phyloP scores from a whole-genome alignment of 768 basidiomycete genomes.

The Porpolomopsis calyptriformis region DNA sequence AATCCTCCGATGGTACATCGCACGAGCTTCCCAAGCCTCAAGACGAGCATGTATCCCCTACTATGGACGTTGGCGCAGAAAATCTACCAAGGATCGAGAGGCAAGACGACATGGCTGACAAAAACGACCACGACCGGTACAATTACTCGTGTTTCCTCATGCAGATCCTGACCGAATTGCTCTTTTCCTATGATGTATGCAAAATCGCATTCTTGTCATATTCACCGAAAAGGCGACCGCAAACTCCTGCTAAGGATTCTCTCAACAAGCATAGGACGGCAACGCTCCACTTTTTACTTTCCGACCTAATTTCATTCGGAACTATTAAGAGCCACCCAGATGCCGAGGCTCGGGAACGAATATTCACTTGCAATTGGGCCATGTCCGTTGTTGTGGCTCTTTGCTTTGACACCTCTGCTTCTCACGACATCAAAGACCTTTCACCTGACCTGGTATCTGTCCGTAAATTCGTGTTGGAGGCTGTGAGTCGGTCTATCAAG shows the following conservation, averaged over 20 bases:
- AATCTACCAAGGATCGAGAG: slow-evolving; percentile 7
- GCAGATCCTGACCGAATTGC: slow-evolving; percentile 83
- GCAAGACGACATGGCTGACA: slow-evolving; percentile 10
- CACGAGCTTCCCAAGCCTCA: slow-evolving; percentile 11
- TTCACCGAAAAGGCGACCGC: slow-evolving; percentile 52
- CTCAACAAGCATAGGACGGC: slow-evolving; percentile 48
- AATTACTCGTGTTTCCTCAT: slow-evolving; percentile 74
- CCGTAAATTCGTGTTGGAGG: slow-evolving; percentile 87
- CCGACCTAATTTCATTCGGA: slow-evolving; percentile 72
- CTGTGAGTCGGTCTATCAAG: slow-evolving; percentile 76
- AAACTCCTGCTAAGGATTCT: slow-evolving; percentile 54
- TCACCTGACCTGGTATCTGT: slow-evolving; percentile 73
- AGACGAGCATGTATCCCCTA: slow-evolving; percentile 1
- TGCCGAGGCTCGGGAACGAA: slow-evolving; percentile 42
- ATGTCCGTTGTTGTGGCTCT: slow-evolving; percentile 86
- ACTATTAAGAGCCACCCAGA: slow-evolving; percentile 56
- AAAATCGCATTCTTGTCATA: slow-evolving; percentile 81
- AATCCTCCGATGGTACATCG: slow-evolving; percentile 15
- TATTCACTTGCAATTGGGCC: slow-evolving; percentile 70
- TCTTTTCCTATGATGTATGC: slow-evolving; percentile 89
- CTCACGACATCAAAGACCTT: slow-evolving; percentile 64
- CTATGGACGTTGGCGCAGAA: slow-evolving; percentile 4
- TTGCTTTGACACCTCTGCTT: slow-evolving; percentile 73
- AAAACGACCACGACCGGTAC: slow-evolving; percentile 27
- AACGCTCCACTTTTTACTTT: slow-evolving; percentile 72